Percentiles rank a stretch among this genome's conserved stretches.
These are phyloP conservation scores for Millerago galiae DNA, from an alignment of 805 yeast genomes.

Conservation along the genomic window DNA sequence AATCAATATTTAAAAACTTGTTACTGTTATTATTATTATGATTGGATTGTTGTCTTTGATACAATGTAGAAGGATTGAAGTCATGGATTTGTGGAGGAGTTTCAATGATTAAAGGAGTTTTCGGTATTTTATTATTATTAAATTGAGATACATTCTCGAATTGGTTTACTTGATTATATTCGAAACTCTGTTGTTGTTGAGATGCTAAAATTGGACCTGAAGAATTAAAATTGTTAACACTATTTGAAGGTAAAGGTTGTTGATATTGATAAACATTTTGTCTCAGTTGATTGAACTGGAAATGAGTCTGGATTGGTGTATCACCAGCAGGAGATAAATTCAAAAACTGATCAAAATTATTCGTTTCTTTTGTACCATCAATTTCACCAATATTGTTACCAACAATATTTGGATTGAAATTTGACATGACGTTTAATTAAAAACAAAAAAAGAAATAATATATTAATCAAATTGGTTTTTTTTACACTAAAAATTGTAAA, in stretches of 20 bases:
- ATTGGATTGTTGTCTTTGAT: neutral
- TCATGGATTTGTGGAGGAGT: slow-evolving; percentile 6
- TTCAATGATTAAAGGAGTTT: slow-evolving; percentile 5
- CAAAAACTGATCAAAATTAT: slow-evolving; percentile 15
- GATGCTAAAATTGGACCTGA: neutral
- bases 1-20: slow-evolving; percentile 13
- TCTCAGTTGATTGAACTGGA: slow-evolving; percentile 1
- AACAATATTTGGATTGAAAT: neutral
- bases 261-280: neutral
- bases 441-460: no score
- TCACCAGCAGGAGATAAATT: slow-evolving; percentile 16
- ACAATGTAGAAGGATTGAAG: neutral
- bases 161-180: neutral
- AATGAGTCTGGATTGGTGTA: slow-evolving; percentile 8
- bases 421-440: no score
- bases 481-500: no score
- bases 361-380: neutral
- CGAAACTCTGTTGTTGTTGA: neutral
- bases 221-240: neutral
- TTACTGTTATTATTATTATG: slow-evolving; percentile 1
- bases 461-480: no score
- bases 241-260: slow-evolving; percentile 1
- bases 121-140: neutral
- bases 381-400: neutral
- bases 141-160: neutral